Evolutionary conservation across 352 stramenopile genomes (phyloP).

Genomic region (Pythium volutum): DNA sequence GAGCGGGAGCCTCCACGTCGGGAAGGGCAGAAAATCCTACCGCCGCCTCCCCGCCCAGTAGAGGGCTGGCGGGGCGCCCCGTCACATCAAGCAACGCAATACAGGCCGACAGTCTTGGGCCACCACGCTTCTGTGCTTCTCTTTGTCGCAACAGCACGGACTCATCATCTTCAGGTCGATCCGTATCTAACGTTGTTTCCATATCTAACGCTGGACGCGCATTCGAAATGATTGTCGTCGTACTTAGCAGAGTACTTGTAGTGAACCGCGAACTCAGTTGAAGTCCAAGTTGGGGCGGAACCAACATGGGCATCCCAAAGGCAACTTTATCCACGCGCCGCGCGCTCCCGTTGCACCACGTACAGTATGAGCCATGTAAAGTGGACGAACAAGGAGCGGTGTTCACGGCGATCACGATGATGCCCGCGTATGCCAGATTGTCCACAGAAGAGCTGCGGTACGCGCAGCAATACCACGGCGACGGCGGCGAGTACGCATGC

Average conservation of each 20-base stretch:
- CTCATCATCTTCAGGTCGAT: no score
- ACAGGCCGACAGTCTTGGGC: no score
- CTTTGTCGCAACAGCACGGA: no score
- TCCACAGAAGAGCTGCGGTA: conserved; percentile 8
- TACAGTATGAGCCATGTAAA: neutral
- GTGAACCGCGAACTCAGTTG: neutral
- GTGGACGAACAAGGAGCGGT: neutral
- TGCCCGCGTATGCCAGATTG: neutral
- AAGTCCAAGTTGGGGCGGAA: neutral
- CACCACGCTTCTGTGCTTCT: no score
- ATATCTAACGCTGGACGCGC: no score
- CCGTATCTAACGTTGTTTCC: neutral
- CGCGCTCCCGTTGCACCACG: neutral
- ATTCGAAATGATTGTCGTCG: neutral
- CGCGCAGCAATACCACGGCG: neutral
- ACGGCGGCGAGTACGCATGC: neutral
- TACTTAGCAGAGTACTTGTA: neutral
- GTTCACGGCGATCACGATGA: conserved; percentile 1
- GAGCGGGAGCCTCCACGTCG: no score
- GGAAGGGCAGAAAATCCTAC: no score
- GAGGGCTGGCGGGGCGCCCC: no score
- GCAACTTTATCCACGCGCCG: neutral
- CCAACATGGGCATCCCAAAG: neutral
- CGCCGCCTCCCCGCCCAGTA: no score
- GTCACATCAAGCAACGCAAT: no score